Evolutionary conservation across 495 filamentous ascomycete species (phyloP).

Genomic region (Penicillium manginii): DNA sequence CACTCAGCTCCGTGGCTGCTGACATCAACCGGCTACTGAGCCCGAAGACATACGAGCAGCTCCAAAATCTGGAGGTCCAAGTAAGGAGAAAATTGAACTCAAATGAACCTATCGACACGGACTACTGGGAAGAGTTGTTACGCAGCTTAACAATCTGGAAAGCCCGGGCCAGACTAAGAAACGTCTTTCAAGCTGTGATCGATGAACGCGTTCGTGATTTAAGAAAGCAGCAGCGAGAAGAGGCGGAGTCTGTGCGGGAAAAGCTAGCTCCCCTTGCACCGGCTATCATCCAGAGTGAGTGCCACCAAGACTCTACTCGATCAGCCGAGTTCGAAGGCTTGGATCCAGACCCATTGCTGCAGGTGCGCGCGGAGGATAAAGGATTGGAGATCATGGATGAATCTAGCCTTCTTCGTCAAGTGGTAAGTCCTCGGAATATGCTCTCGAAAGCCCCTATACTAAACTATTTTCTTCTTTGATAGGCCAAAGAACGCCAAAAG

Average conservation of each 20-base stretch:
- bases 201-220: slow-evolving; percentile 71
- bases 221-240: slow-evolving; percentile 68
- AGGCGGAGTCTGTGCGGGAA: slow-evolving; percentile 62
- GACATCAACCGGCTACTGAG: slow-evolving; percentile 87
- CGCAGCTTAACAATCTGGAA: slow-evolving; percentile 87
- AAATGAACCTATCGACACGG: slow-evolving; percentile 90
- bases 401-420: slow-evolving; percentile 59
- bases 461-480: slow-evolving; percentile 1
- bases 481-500: slow-evolving; percentile 64
- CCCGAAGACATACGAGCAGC: slow-evolving; percentile 85
- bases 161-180: slow-evolving; percentile 82
- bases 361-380: slow-evolving; percentile 71
- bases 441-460: neutral
- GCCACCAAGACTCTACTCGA: slow-evolving; percentile 11
- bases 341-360: slow-evolving; percentile 74
- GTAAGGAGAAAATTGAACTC: slow-evolving; percentile 82
- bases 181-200: slow-evolving; percentile 78
- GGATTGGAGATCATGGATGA: slow-evolving; percentile 64
- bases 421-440: slow-evolving; percentile 43
- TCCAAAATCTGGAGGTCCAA: slow-evolving; percentile 81
- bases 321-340: slow-evolving; percentile 41
- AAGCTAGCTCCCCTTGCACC: slow-evolving; percentile 58
- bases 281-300: slow-evolving; percentile 11
- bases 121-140: slow-evolving; percentile 96
- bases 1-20: slow-evolving; percentile 76